Percentiles rank a stretch among this genome's conserved stretches.
Conservation (phyloP, 1,284 basidiomycete species). For the Xerocomus amazonicus region DNA sequence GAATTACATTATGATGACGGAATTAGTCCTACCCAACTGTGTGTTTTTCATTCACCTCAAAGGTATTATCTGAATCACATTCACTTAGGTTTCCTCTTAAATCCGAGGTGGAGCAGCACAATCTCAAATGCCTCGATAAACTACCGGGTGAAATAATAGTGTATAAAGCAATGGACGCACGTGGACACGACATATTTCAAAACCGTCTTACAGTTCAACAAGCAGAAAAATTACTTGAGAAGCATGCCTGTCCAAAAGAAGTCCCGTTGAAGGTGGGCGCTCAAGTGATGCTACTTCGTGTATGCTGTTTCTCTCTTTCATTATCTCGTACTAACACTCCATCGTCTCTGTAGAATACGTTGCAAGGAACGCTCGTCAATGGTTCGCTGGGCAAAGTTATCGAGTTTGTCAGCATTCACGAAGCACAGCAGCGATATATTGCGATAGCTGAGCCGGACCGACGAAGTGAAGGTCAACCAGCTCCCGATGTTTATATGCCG, state of each 20-base stretch:
- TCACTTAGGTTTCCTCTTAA: conserved; percentile 25
- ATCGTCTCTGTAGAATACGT: conserved; percentile 41
- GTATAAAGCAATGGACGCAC: conserved; percentile 30
- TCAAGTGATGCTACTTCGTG: conserved; percentile 76
- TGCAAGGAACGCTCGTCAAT: conserved; percentile 69
- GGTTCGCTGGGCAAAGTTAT: conserved; percentile 82
- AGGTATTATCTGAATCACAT: neutral
- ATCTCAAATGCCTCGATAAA: conserved; percentile 16
- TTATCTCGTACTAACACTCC: neutral
- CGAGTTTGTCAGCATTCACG: conserved; percentile 51
- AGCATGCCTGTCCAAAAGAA: conserved; percentile 30
- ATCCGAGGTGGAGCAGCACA: conserved; percentile 24
- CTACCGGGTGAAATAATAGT: conserved; percentile 13
- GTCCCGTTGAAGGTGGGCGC: conserved; percentile 39
- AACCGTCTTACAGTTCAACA: conserved; percentile 13
- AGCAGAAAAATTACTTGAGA: conserved; percentile 30
- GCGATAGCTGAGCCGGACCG: conserved; percentile 34
- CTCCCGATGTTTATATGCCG: conserved; percentile 4
- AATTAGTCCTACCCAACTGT: conserved; percentile 63
- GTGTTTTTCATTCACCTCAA: conserved; percentile 16
- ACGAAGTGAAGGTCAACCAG: conserved; percentile 8
- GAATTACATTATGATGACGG: conserved; percentile 48
- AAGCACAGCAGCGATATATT: conserved; percentile 42
- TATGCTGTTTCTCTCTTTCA: conserved; percentile 12
- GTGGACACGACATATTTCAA: conserved; percentile 23